phyloP scores from a whole-genome alignment of 2,329 filamentous ascomycete species.

The Alternaria brassicicola region DNA sequence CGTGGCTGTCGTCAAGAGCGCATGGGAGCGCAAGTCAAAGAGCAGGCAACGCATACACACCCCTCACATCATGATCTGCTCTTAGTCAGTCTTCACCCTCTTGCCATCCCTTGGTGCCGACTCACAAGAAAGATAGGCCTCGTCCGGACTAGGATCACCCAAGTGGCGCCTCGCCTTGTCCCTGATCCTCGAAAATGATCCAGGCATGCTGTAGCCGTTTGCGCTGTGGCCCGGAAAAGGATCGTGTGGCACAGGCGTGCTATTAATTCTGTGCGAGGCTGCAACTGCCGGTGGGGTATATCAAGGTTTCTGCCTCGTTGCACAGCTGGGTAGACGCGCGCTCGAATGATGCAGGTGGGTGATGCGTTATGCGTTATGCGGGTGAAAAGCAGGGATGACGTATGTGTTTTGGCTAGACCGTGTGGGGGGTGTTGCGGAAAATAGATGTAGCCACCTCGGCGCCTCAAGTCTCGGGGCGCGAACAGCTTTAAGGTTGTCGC shows the following conservation, averaged over 20 bases:
- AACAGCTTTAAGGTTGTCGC: neutral
- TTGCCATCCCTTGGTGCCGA: constrained; percentile 22
- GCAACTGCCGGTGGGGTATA: neutral
- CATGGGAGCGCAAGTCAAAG: constrained; percentile 13
- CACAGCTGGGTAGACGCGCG: constrained; percentile 11
- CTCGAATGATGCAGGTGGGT: constrained; percentile 11
- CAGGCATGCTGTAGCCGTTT: constrained; percentile 23
- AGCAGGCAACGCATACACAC: constrained; percentile 54
- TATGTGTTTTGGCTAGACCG: constrained; percentile 18
- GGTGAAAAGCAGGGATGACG: constrained; percentile 24
- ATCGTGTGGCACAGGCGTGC: constrained; percentile 1
- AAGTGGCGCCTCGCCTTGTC: constrained; percentile 38
- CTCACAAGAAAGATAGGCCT: constrained; percentile 74
- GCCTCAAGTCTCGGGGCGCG: neutral
- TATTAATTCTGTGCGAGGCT: constrained; percentile 1
- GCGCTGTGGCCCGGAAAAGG: neutral
- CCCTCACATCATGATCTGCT: constrained; percentile 68
- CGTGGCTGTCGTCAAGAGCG: neutral
- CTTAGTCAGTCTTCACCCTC: constrained; percentile 25
- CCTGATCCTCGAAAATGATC: constrained; percentile 30
- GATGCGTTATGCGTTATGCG: constrained; percentile 10
- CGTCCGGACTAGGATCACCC: constrained; percentile 59
- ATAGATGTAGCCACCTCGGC: neutral
- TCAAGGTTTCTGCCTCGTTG: constrained; percentile 19
- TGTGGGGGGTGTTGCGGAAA: constrained; percentile 6